phyloP scores from a whole-genome alignment of 768 basidiomycete species.

The Naganishia kalamii region DNA sequence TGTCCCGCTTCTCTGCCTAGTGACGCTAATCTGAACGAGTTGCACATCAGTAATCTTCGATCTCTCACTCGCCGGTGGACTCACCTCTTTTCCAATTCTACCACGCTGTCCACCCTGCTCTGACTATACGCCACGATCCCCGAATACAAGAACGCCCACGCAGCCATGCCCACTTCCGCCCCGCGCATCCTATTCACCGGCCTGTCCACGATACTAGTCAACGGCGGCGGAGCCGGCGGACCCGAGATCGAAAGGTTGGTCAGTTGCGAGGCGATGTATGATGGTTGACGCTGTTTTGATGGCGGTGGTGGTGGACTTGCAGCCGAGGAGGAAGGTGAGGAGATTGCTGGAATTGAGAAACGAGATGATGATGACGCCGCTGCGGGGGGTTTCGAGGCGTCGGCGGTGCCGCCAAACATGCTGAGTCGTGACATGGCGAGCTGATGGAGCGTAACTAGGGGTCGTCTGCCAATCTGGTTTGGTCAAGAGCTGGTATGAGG shows the following conservation, averaged over 20 bases:
- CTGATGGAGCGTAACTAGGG: too few relatives aligned
- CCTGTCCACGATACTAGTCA: slow-evolving; percentile 79
- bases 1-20: slow-evolving; percentile 87
- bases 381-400: background rate
- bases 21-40: slow-evolving; percentile 64
- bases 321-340: background rate
- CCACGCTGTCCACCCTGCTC: slow-evolving; percentile 86
- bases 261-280: slow-evolving; percentile 26
- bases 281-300: slow-evolving; percentile 22
- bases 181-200: slow-evolving; percentile 54
- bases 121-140: slow-evolving; percentile 95
- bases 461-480: too few relatives aligned
- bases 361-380: background rate
- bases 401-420: slow-evolving; percentile 10
- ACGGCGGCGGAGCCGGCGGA: slow-evolving; percentile 78
- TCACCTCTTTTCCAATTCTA: slow-evolving; percentile 87
- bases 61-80: slow-evolving; percentile 28
- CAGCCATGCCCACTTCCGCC: slow-evolving; percentile 40
- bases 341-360: slow-evolving; percentile 3
- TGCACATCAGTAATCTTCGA: background rate
- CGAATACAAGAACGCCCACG: slow-evolving; percentile 9
- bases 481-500: too few relatives aligned
- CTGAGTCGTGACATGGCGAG: slow-evolving; percentile 16
- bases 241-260: slow-evolving; percentile 25
- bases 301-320: background rate